phyloP scores from a whole-genome alignment of 495 filamentous ascomycete genomes.

The Copromyces sp. region DNA sequence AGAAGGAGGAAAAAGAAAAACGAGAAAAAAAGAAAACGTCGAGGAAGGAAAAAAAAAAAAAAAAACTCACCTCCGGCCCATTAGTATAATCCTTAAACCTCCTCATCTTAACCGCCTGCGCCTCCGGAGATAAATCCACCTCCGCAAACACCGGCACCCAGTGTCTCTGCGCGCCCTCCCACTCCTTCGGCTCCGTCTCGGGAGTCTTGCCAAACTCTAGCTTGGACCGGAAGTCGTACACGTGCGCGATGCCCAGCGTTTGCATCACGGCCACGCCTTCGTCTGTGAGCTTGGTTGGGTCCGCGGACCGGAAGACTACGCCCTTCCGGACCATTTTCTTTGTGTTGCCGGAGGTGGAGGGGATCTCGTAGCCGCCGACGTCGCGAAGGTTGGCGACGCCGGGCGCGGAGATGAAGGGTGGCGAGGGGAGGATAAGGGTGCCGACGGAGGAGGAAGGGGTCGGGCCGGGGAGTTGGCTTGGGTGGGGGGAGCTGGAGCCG shows the following conservation, averaged over 20 bases:
- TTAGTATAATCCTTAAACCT: constrained; percentile 37
- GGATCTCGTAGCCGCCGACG: constrained; percentile 42
- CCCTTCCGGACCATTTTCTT: constrained; percentile 28
- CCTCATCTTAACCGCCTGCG: constrained; percentile 26
- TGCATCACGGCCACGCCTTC: constrained; percentile 42
- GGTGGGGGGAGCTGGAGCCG: not conserved
- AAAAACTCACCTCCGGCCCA: constrained; percentile 31
- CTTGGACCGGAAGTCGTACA: constrained; percentile 52
- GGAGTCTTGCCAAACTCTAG: not conserved
- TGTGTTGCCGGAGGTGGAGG: constrained; percentile 1
- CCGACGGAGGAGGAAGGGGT: not conserved
- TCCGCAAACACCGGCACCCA: constrained; percentile 51
- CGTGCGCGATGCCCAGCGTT: constrained; percentile 45
- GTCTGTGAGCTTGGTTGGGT: constrained; percentile 40
- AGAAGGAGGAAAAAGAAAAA: not conserved
- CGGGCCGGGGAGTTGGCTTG: not conserved
- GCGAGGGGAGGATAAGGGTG: constrained; percentile 18
- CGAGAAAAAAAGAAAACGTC: not conserved
- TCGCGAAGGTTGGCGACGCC: constrained; percentile 53
- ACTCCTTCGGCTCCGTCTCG: constrained; percentile 19
- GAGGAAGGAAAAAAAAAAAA: not conserved
- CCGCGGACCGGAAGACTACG: constrained; percentile 49
- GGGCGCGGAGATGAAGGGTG: constrained; percentile 42
- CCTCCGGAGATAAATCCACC: constrained; percentile 45
- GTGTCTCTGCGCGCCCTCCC: constrained; percentile 39